Evolutionary conservation across 495 filamentous ascomycete genomes (phyloP).

Genomic region (Neurospora pannonica): DNA sequence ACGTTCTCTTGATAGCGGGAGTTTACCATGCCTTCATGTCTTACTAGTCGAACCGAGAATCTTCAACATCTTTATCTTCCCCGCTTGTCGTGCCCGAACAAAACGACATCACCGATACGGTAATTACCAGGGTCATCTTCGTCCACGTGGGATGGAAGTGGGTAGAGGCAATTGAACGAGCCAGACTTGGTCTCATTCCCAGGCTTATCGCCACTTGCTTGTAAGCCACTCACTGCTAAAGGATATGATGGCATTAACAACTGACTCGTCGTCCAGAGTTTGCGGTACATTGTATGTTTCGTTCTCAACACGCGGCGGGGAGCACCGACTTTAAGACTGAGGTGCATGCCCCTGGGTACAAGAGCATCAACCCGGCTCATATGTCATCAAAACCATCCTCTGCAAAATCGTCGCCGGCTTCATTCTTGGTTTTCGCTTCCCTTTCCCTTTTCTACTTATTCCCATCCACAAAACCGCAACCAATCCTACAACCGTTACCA

Average conservation of each 20-base stretch:
- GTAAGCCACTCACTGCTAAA: neutral
- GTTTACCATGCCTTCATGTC: neutral
- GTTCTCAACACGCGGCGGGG: neutral
- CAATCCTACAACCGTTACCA: neutral
- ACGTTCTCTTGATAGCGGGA: neutral
- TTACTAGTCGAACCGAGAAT: neutral
- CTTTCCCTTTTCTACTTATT: neutral
- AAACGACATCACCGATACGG: neutral
- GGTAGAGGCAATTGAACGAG: neutral
- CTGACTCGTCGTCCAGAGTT: neutral
- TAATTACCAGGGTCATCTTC: neutral
- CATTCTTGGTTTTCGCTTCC: neutral
- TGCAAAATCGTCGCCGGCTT: neutral
- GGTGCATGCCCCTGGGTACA: neutral
- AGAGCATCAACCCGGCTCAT: neutral
- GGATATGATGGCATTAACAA: neutral
- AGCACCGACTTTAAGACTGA: neutral
- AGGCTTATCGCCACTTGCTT: neutral
- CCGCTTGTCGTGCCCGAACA: neutral
- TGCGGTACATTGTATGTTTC: neutral
- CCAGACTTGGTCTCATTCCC: neutral
- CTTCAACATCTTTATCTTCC: neutral
- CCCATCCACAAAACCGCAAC: neutral
- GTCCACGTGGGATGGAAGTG: neutral
- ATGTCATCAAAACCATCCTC: neutral